Base-by-base conservation (phyloP, 208 protist species). In the Angomonas deanei region DNA sequence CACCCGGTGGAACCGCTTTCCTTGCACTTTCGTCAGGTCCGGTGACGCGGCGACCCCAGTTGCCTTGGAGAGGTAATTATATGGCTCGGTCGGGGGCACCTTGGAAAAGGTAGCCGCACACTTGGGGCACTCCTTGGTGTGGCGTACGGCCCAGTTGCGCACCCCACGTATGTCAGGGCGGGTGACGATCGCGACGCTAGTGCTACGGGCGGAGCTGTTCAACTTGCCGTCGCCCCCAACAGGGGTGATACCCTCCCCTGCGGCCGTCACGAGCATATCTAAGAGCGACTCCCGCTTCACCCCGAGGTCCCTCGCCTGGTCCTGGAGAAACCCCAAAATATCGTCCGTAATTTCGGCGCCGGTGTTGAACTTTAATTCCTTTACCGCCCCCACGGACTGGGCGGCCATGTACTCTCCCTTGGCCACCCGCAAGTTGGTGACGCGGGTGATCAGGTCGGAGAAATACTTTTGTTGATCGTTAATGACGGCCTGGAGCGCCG, bases 361-460 rank as follows among this genome's bases (percentile, higher is more conserved):
- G 24, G 77, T 88, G 52, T 79, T 38, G 70, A 84, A 75, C 26
- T 47, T 36, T 8, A 57, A 19, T 27, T 66, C 11, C 52, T 60
- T 62, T 0, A 64, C 30, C 39, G 19, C 13, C 2, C 49, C 68
- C 1, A 33, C 32, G 0, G 68, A 39, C 6, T 57, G 48, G 1
- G 70, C 47, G 8, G 71, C 64, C 36, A 79, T 47, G 23, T 49
- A 64, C 63, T 84, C 74, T 13, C 68, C 64, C 38, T 77, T 75
- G 11, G 61, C 64, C 3, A 82, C 67, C 11, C 82, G 82, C 58
- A 88, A 59, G 0, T 59, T 56, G 1, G 76, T 81, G 13, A 89
- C 78, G 15, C 82, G 70, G n/a, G 71, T 77, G 46, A 89, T 70
- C 49, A 89, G 70, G 15, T 80, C 72, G 28, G 66, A 73, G 47